Evolutionary conservation across 1,284 basidiomycete genomes (phyloP).

Genomic region (Cutaneotrichosporon dermatis): DNA sequence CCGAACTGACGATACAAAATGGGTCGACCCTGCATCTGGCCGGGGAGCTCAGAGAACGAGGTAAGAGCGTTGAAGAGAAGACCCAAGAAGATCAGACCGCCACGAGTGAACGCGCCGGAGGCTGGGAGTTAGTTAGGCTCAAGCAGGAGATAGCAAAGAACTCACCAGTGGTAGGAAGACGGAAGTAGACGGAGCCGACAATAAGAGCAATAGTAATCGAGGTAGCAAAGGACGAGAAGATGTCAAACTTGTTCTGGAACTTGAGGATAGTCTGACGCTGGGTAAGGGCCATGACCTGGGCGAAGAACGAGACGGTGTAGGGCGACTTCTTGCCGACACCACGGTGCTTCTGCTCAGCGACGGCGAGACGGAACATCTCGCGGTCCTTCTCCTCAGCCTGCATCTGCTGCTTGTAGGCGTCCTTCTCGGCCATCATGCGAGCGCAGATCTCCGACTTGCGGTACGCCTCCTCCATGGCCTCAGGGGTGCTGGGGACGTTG

Average conservation of each 20-base stretch:
- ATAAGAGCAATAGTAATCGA: constrained; percentile 60
- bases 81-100: constrained; percentile 72
- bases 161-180: constrained; percentile 59
- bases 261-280: constrained; percentile 67
- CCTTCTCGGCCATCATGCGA: constrained; percentile 55
- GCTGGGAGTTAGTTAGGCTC: constrained; percentile 31
- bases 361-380: constrained; percentile 70
- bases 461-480: constrained; percentile 67
- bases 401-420: constrained; percentile 64
- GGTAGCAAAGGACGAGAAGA: constrained; percentile 65
- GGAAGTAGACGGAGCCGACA: constrained; percentile 69
- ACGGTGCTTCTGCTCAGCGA: constrained; percentile 69
- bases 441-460: constrained; percentile 55
- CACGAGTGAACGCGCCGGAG: constrained; percentile 78
- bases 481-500: constrained; percentile 69
- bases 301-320: constrained; percentile 74
- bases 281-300: constrained; percentile 68
- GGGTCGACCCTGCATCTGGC: constrained; percentile 63
- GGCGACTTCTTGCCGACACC: constrained; percentile 78
- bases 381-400: constrained; percentile 61
- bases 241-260: constrained; percentile 76
- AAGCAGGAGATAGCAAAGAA: no score
- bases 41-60: constrained; percentile 57
- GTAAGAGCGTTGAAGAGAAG: constrained; percentile 60
- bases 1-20: constrained; percentile 60